These are phyloP conservation scores for Lithospermum erythrorhizon DNA, from an alignment of 257 asterid genomes.

Conservation along the genomic window DNA sequence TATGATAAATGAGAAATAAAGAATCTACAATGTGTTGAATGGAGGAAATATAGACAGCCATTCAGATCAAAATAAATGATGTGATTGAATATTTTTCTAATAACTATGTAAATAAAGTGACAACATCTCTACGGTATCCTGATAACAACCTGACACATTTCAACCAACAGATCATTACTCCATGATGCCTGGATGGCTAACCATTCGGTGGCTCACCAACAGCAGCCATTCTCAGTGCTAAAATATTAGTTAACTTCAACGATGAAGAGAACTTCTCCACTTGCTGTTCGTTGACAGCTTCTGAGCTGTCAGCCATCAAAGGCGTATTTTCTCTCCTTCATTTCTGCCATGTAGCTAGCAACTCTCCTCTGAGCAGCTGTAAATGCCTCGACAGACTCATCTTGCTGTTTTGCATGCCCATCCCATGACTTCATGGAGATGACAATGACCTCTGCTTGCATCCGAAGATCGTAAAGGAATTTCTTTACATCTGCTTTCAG, in stretches of 20 bases:
- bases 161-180: constrained; percentile 91
- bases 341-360: constrained; percentile 31
- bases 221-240: constrained; percentile 87
- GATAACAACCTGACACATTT: constrained; percentile 90
- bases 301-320: constrained; percentile 69
- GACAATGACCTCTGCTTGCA: constrained; percentile 96
- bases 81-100: not conserved
- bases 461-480: constrained; percentile 86
- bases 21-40: not conserved
- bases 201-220: constrained; percentile 94
- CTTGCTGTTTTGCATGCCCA: constrained; percentile 56
- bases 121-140: constrained; percentile 91
- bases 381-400: constrained; percentile 73
- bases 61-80: not conserved
- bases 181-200: constrained; percentile 85
- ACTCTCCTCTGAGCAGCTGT: constrained; percentile 54
- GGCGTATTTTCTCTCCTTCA: constrained; percentile 60
- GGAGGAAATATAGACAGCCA: not conserved
- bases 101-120: constrained; percentile 78
- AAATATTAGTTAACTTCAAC: constrained; percentile 71
- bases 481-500: constrained; percentile 80
- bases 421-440: constrained; percentile 95
- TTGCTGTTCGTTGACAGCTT: constrained; percentile 69
- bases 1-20: not conserved
- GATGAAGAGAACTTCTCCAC: constrained; percentile 79